Conservation (phyloP, 192 early-diverging fungal species). For the Backusella liffmaniae region DNA sequence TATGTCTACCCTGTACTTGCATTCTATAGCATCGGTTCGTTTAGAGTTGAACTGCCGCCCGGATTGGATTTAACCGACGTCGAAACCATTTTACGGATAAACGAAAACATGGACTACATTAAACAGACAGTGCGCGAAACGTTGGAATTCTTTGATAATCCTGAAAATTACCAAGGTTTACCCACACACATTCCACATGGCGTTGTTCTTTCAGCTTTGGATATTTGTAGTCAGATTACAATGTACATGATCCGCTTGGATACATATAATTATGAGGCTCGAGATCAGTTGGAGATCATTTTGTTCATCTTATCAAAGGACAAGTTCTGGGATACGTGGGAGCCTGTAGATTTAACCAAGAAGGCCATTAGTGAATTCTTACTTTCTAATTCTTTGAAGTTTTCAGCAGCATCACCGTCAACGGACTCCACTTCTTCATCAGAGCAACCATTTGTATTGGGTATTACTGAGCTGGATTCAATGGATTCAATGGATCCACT, state of each 20-base stretch:
- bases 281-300: not conserved
- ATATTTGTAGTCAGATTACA: not conserved
- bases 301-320: not conserved
- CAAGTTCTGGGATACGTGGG: not conserved
- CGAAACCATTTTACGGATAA: not conserved
- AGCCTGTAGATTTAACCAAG: not conserved
- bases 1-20: not conserved
- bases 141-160: not conserved
- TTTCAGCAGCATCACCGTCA: not conserved
- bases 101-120: not conserved
- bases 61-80: conserved; percentile 4
- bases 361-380: not conserved
- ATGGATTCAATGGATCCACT: not conserved
- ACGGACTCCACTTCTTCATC: not conserved
- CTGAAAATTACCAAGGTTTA: not conserved
- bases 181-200: not conserved
- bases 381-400: not conserved
- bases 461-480: not conserved
- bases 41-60: not conserved
- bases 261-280: not conserved
- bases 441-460: not conserved
- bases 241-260: conserved; percentile 4
- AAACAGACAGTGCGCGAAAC: not conserved
- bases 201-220: not conserved
- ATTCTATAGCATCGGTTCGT: not conserved